Base-by-base conservation (phyloP, 2,329 filamentous ascomycete genomes). In the Fusarium succisae region DNA sequence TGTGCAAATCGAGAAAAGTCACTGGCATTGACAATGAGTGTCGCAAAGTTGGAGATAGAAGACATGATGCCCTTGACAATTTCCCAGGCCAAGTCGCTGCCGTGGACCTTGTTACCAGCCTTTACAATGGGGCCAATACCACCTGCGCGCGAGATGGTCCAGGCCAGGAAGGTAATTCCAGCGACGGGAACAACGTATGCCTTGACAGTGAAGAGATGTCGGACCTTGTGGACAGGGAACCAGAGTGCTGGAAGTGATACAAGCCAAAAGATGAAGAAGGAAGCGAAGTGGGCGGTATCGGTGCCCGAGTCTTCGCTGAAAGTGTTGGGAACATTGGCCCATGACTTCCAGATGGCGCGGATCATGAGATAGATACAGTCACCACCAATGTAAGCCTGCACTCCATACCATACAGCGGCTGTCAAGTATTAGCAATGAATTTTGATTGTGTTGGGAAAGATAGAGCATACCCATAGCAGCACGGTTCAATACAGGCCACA, bases 201-300 rank as follows among this genome's bases (percentile, higher is more conserved):
- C 84, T 98, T 98, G 79, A 94, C 93, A 0, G 95, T 98, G 84
- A 98, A 98, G 8, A 98, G 86, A 81, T 98, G 95, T 51, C 95
- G 91, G 78, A 97, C 91, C 83, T 96, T 90, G 82, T 97, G 93
- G 3, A 97, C 94, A 0, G 94, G 94, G 76, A 96, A 95, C 91
- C 93, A 97, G 69, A 97, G 92, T 26, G 94, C 94, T 0, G 95
- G 94, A 3, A 97, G 86, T 4, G 93, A 95, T 72, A 88, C 85
- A 5, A 94, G 80, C 94, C 94, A 97, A 82, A 97, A 98, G 64
- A 98, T 84, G 85, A 97, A 92, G 84, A 97, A 98, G 18, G 92
- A 93, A 50, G 91, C 88, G 77, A 93, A 97, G 74, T 92, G 89
- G 45, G 91, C 89, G 0, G 94, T 97, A 26, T 87, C 91, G 3